These are phyloP conservation scores for Pseudoscleropodium purum DNA, from an alignment of 225 moss, liverwort and hornwort species.

Conservation along the genomic window DNA sequence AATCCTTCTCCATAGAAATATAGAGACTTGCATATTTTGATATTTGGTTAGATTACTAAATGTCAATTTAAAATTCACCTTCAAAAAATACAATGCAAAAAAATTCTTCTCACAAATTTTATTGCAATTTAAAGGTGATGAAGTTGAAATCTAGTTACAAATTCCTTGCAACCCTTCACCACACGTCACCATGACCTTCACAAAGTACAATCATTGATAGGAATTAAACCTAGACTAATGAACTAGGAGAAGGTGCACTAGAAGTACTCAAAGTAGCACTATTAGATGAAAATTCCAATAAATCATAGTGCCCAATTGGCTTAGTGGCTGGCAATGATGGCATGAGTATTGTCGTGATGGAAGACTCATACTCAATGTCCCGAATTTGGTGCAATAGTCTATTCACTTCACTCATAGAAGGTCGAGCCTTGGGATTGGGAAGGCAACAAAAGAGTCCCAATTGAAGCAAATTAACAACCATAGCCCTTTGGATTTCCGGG, in stretches of 20 bases:
- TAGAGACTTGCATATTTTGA: too few relatives aligned
- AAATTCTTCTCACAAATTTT: too few relatives aligned
- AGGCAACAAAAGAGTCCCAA: background rate
- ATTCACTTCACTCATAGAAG: background rate
- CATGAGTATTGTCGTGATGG: background rate
- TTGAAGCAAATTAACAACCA: background rate
- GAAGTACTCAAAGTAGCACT: background rate
- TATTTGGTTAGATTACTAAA: too few relatives aligned
- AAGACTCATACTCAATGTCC: background rate
- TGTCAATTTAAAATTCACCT: background rate
- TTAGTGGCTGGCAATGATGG: background rate
- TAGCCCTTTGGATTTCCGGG: fast-evolving
- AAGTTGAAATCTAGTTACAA: too few relatives aligned
- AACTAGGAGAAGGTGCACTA: background rate
- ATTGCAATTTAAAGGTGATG: too few relatives aligned
- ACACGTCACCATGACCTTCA: fast-evolving
- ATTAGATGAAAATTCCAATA: background rate
- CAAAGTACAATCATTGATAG: background rate
- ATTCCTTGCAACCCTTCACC: too few relatives aligned
- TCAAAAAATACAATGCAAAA: background rate
- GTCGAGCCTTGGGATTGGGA: background rate
- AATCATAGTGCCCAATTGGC: background rate
- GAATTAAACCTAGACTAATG: background rate
- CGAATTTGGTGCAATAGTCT: background rate
- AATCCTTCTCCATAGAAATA: too few relatives aligned